phyloP scores from a whole-genome alignment of 1,284 basidiomycete species.

The Ceratobasidium theobromae region DNA sequence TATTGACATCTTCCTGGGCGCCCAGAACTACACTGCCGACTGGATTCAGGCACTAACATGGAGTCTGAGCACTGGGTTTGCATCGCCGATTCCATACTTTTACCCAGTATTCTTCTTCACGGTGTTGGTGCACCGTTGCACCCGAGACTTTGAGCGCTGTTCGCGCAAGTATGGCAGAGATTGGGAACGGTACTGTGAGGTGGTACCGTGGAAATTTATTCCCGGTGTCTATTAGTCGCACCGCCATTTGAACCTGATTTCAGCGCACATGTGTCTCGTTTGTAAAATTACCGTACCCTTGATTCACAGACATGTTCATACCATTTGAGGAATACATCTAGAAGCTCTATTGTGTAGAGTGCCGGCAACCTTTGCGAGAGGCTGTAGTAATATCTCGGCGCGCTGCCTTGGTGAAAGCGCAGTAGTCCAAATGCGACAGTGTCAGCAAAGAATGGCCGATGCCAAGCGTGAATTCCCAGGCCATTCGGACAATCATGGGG shows the following conservation, averaged over 20 bases:
- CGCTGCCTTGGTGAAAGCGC: no score
- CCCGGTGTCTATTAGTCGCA: constrained; percentile 55
- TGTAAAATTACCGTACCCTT: background rate
- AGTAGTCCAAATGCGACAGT: no score
- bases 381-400: no score
- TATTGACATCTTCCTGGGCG: background rate
- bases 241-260: background rate
- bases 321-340: background rate
- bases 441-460: no score
- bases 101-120: constrained; percentile 92
- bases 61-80: constrained; percentile 83
- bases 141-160: constrained; percentile 91
- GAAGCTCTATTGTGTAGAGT: background rate
- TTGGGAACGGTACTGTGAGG: constrained; percentile 85
- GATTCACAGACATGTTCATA: background rate
- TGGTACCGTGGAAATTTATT: constrained; percentile 90
- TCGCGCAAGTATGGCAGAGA: constrained; percentile 93
- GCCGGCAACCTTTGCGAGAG: no score
- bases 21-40: constrained; percentile 81
- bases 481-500: no score
- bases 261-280: background rate
- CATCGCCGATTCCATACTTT: constrained; percentile 90
- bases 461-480: no score
- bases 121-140: constrained; percentile 84
- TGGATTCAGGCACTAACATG: constrained; percentile 88